Conservation (phyloP, 1,139 yeast species). For the Saccharomyces pastorianus region DNA sequence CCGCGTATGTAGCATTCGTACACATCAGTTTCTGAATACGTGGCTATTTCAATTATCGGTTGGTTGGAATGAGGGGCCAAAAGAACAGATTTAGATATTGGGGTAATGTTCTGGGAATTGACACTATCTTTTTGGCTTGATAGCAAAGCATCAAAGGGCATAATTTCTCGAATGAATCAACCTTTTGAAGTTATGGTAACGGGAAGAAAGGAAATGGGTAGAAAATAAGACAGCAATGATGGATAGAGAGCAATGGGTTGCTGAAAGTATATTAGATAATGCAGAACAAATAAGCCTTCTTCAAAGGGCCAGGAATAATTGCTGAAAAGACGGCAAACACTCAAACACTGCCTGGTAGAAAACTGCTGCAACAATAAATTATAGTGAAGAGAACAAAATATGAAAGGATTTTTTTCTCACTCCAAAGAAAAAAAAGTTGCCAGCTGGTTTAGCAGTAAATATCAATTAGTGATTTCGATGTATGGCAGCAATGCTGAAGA, state of each 20-base stretch:
- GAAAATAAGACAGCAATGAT: not conserved
- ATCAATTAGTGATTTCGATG: not conserved
- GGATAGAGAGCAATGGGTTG: not conserved
- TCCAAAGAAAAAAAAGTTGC: not conserved
- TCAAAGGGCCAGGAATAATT: not conserved
- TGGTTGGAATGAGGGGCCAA: slow-evolving; percentile 5
- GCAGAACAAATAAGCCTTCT: not conserved
- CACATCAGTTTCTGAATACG: slow-evolving; percentile 40
- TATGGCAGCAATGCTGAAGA: not conserved
- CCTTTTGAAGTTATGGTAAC: not conserved
- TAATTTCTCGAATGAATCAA: not conserved
- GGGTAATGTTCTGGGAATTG: not conserved
- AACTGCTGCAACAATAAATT: not conserved
- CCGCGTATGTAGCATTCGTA: slow-evolving; percentile 44
- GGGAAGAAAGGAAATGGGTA: not conserved
- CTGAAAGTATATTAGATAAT: not conserved
- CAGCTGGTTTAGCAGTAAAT: not conserved
- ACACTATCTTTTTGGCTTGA: not conserved
- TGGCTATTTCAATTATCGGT: slow-evolving; percentile 30
- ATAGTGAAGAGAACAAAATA: not conserved
- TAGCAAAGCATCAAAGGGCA: not conserved
- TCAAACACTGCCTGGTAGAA: not conserved
- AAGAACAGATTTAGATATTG: not conserved
- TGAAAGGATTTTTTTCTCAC: not conserved
- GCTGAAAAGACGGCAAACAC: not conserved